phyloP scores from a whole-genome alignment of 805 yeast genomes.

The Jamesozyma lodderae region DNA sequence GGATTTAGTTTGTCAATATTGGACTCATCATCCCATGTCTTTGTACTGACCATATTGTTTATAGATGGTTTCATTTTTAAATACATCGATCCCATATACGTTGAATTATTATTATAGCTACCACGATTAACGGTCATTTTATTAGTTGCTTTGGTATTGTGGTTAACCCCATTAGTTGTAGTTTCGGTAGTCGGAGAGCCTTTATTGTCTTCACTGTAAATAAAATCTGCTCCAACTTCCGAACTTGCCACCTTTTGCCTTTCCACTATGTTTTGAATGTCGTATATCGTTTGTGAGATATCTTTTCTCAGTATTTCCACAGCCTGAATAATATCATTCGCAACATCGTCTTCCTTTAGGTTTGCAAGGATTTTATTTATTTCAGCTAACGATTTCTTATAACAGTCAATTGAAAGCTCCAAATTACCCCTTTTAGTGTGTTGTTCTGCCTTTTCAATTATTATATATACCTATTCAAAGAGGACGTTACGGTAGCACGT shows the following conservation, averaged over 20 bases:
- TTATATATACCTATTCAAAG: slow-evolving; percentile 36
- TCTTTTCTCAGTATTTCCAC: slow-evolving; percentile 25
- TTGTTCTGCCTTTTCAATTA: slow-evolving; percentile 46
- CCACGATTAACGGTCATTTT: background rate
- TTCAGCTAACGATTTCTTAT: slow-evolving; percentile 4
- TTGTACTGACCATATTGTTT: slow-evolving; percentile 8
- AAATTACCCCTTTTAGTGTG: slow-evolving; percentile 37
- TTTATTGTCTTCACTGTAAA: background rate
- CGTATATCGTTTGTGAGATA: slow-evolving; percentile 26
- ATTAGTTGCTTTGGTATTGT: no score
- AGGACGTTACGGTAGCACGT: background rate
- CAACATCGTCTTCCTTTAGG: slow-evolving; percentile 4
- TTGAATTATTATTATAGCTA: background rate
- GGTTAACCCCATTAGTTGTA: background rate
- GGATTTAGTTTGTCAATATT: slow-evolving; percentile 5
- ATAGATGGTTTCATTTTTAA: slow-evolving; percentile 11
- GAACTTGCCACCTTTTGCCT: background rate
- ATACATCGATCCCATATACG: slow-evolving; percentile 6
- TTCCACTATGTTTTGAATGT: slow-evolving; percentile 12
- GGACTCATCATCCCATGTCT: slow-evolving; percentile 9
- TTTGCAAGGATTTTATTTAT: slow-evolving; percentile 7
- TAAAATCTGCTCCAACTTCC: background rate
- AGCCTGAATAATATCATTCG: slow-evolving; percentile 27
- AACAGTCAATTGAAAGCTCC: slow-evolving; percentile 3
- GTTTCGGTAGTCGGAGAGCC: background rate